Conservation (phyloP, 2,329 filamentous ascomycete genomes). For the Ceratocystis diversiconidia region DNA sequence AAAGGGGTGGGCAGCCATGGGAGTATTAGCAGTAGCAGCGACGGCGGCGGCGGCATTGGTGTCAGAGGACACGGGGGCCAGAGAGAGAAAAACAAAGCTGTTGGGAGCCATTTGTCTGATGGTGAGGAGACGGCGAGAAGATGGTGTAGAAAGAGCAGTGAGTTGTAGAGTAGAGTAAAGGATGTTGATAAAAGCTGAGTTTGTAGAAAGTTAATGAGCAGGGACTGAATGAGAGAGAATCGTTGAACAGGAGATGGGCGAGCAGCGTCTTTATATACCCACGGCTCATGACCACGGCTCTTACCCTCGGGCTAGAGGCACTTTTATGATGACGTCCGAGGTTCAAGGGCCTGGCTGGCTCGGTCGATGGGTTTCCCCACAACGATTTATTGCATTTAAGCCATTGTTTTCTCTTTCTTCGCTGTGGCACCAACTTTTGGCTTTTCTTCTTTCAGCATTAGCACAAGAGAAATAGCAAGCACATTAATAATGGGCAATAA, state of each 20-base stretch:
- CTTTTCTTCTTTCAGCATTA: not conserved
- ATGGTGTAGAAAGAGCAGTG: not conserved
- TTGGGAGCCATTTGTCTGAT: slow-evolving; percentile 11
- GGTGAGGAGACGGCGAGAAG: not conserved
- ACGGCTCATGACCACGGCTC: not conserved
- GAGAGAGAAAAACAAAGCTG: slow-evolving; percentile 15
- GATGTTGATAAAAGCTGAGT: not conserved
- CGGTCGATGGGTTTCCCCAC: not conserved
- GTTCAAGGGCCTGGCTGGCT: not conserved
- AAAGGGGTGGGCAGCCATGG: slow-evolving; percentile 26
- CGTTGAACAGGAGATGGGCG: not conserved
- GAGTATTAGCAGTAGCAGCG: not conserved
- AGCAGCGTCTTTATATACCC: slow-evolving; percentile 6
- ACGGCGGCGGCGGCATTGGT: not conserved
- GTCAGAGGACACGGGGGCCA: slow-evolving; percentile 14
- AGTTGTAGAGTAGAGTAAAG: not conserved
- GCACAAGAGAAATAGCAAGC: not conserved
- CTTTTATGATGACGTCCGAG: not conserved
- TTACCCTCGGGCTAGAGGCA: not conserved
- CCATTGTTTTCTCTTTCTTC: not conserved
- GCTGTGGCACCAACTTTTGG: not conserved
- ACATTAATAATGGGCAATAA: not conserved
- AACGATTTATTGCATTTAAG: not conserved
- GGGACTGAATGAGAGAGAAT: not conserved
- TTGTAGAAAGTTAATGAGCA: not conserved